Percentiles rank a stretch among this genome's conserved stretches.
These are phyloP conservation scores for Discostella stelligera DNA, from an alignment of 352 stramenopile genomes.

Conservation along the genomic window DNA sequence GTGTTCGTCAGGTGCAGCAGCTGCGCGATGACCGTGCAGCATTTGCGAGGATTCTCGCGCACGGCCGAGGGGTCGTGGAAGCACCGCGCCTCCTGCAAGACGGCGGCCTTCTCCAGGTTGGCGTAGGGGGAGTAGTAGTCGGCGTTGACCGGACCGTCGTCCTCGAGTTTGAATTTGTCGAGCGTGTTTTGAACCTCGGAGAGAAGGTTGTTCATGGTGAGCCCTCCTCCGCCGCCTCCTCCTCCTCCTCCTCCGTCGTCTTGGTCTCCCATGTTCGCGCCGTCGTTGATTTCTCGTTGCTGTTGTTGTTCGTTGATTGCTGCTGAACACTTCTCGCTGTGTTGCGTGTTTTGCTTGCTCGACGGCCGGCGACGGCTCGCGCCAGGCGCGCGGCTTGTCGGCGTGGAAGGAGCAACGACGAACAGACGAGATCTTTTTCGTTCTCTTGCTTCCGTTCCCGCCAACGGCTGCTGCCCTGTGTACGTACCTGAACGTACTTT, in stretches of 20 bases:
- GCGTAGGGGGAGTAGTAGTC: constrained; percentile 72
- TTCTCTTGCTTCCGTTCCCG: no score
- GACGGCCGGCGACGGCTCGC: no score
- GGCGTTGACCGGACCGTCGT: constrained; percentile 83
- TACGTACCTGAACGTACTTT: no score
- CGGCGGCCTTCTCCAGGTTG: constrained; percentile 74
- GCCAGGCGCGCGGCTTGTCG: no score
- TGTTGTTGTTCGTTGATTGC: not conserved
- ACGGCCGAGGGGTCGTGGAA: constrained; percentile 98
- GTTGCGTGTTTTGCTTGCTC: not conserved
- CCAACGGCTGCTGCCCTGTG: no score
- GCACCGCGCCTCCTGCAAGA: constrained; percentile 96
- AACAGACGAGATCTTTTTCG: no score
- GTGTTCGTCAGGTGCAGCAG: constrained; percentile 97
- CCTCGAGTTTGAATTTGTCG: constrained; percentile 99
- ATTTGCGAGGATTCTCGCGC: constrained; percentile 94
- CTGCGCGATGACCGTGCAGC: constrained; percentile 98
- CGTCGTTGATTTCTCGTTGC: not conserved
- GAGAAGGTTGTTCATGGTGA: constrained; percentile 44
- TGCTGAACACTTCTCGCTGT: not conserved
- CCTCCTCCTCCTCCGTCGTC: constrained; percentile 22
- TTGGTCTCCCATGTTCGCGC: constrained; percentile 6
- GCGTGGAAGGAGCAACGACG: no score
- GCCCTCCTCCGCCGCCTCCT: constrained; percentile 12
- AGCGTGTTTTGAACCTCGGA: constrained; percentile 92